Percentiles rank a stretch among this genome's conserved stretches.
phyloP scores from a whole-genome alignment of 2,329 filamentous ascomycete species.

The Juglanconis juglandina region DNA sequence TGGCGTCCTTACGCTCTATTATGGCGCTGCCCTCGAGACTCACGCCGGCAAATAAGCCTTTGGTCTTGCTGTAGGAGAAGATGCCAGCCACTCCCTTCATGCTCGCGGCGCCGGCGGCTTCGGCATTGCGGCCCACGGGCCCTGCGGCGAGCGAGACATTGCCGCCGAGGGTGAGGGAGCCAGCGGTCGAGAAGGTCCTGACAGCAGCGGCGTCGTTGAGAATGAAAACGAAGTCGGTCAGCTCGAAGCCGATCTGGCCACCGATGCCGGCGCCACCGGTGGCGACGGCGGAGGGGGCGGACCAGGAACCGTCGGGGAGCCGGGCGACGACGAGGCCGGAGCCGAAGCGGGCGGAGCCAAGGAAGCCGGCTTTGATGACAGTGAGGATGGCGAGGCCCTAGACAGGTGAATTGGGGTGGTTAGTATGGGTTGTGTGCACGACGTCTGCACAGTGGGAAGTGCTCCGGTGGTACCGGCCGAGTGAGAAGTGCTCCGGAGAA shows the following conservation, averaged over 20 bases:
- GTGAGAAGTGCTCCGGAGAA: background rate
- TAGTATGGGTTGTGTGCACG: background rate
- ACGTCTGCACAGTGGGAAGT: no score
- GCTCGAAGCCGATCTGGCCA: conserved; percentile 81
- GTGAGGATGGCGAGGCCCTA: conserved; percentile 80
- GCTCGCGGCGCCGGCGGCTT: conserved; percentile 91
- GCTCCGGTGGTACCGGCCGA: no score
- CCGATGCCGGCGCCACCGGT: conserved; percentile 80
- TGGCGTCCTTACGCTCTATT: conserved; percentile 92
- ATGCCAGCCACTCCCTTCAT: conserved; percentile 85
- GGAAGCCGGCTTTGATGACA: conserved; percentile 82
- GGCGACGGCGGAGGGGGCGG: conserved; percentile 75
- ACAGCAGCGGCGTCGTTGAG: conserved; percentile 89
- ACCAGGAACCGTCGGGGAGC: conserved; percentile 74
- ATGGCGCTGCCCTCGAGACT: conserved; percentile 90
- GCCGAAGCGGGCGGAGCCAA: conserved; percentile 77
- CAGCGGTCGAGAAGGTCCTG: conserved; percentile 88
- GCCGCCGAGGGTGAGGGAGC: conserved; percentile 86
- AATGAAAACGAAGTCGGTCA: conserved; percentile 97
- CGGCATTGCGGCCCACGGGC: conserved; percentile 88
- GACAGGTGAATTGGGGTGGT: background rate
- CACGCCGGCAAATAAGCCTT: conserved; percentile 93
- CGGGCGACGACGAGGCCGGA: conserved; percentile 79
- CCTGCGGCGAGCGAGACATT: conserved; percentile 96
- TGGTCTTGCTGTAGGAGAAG: conserved; percentile 97